Evolutionary conservation across 2,329 filamentous ascomycete species (phyloP).

Genomic region (Cordyceps militaris): DNA sequence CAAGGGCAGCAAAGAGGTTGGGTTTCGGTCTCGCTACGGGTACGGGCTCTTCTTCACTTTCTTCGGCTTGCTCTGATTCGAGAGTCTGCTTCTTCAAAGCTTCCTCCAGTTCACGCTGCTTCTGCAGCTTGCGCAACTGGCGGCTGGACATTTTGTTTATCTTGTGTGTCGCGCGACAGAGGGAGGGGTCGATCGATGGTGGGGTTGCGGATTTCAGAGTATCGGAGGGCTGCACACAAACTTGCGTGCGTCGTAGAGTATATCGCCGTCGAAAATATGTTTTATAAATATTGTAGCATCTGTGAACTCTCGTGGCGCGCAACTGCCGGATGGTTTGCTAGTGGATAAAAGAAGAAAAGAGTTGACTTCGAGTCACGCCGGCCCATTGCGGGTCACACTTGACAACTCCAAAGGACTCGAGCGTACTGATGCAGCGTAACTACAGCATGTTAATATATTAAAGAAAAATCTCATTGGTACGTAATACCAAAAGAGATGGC

Average conservation of each 20-base stretch:
- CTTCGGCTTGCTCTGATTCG: slow-evolving; percentile 24
- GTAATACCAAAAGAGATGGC: too few relatives aligned
- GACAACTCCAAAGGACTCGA: too few relatives aligned
- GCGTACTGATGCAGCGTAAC: too few relatives aligned
- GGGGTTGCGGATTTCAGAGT: slow-evolving; percentile 1
- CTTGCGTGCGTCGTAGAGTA: not conserved
- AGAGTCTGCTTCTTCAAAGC: slow-evolving; percentile 14
- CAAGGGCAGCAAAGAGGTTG: slow-evolving; percentile 48
- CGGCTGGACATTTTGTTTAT: slow-evolving; percentile 39
- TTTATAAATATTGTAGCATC: too few relatives aligned
- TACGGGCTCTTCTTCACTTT: slow-evolving; percentile 20
- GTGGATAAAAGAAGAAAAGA: not conserved
- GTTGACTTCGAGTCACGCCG: slow-evolving; percentile 8
- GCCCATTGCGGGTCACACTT: slow-evolving; percentile 5
- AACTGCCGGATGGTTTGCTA: not conserved
- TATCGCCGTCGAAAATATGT: too few relatives aligned
- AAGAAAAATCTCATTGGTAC: too few relatives aligned
- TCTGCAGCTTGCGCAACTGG: slow-evolving; percentile 45
- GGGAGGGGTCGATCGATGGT: not conserved
- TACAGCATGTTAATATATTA: too few relatives aligned
- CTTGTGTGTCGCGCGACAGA: slow-evolving; percentile 9
- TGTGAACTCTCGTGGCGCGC: not conserved
- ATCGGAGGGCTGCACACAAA: not conserved
- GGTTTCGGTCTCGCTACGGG: slow-evolving; percentile 30
- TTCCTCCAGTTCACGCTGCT: slow-evolving; percentile 39